A percentile compares a stretch with the other conserved stretches of the same genome.
Evolutionary conservation across 345 rosid genomes (phyloP).

Genomic region (Pistacia atlantica): DNA sequence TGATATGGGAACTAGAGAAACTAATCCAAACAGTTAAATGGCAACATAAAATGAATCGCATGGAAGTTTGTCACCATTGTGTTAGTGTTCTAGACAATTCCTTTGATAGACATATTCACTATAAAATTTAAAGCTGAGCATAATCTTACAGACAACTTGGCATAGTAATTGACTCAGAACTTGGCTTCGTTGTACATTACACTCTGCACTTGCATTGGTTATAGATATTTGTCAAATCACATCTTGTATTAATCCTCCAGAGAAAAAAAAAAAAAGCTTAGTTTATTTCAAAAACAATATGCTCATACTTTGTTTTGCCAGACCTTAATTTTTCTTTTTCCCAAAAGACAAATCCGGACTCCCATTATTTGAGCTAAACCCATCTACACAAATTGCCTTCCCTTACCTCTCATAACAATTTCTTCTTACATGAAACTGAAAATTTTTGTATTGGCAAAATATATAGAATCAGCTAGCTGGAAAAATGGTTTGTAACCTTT

Average conservation of each 20-base stretch:
- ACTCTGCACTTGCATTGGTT: too few relatives aligned
- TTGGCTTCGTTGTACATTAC: background rate
- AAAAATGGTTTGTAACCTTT: slow-evolving; percentile 4
- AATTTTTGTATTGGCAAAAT: background rate
- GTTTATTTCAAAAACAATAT: background rate
- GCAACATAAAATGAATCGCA: too few relatives aligned
- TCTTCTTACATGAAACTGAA: too few relatives aligned
- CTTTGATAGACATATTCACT: too few relatives aligned
- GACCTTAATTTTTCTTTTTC: background rate
- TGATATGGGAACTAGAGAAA: too few relatives aligned
- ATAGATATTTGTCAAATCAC: too few relatives aligned
- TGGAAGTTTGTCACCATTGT: background rate
- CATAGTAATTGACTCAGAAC: background rate
- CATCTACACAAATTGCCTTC: background rate
- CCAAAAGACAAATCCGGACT: background rate
- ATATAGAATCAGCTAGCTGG: background rate
- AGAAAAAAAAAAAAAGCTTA: background rate
- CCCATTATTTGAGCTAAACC: background rate
- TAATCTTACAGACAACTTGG: too few relatives aligned
- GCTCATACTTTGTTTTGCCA: background rate
- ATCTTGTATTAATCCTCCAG: background rate
- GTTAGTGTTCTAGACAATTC: background rate
- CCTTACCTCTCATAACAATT: background rate
- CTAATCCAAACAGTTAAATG: too few relatives aligned
- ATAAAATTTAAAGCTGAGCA: too few relatives aligned